Percentiles rank a stretch among this genome's conserved stretches.
Evolutionary conservation across 148 eudicot species (phyloP).

Genomic region (Selenicereus undatus): DNA sequence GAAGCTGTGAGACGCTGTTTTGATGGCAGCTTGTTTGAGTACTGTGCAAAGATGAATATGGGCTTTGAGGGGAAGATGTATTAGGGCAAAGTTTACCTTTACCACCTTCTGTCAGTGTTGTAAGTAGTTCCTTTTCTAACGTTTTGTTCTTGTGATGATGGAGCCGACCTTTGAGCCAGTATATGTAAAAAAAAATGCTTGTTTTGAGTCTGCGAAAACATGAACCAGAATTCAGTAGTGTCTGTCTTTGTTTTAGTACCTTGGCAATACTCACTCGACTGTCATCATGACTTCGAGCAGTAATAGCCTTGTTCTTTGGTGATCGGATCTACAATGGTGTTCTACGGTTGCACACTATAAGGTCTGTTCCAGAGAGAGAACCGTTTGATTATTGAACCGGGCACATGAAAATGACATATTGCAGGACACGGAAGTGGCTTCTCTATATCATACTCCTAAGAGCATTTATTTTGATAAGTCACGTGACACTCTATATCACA

Average conservation of each 20-base stretch:
- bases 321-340: neutral
- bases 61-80: slow-evolving; percentile 41
- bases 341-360: too few species aligned
- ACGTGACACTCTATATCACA: too few species aligned
- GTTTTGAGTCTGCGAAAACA: neutral
- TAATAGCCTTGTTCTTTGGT: neutral
- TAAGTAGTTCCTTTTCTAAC: neutral
- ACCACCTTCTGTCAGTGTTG: neutral
- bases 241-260: neutral
- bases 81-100: slow-evolving; percentile 7
- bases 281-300: too few species aligned
- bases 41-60: slow-evolving; percentile 50
- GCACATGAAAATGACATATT: too few species aligned
- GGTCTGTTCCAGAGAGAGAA: too few species aligned
- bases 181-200: neutral
- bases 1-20: slow-evolving; percentile 58
- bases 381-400: too few species aligned
- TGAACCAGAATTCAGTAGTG: neutral
- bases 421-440: too few species aligned
- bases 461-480: too few species aligned
- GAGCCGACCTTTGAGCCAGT: neutral
- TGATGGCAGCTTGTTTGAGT: slow-evolving; percentile 74
- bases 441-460: too few species aligned
- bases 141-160: neutral
- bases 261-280: neutral